Percentiles rank a stretch among this genome's conserved stretches.
phyloP scores from a whole-genome alignment of 495 filamentous ascomycete species.

The Aspergillus sclerotiicarbonarius region DNA sequence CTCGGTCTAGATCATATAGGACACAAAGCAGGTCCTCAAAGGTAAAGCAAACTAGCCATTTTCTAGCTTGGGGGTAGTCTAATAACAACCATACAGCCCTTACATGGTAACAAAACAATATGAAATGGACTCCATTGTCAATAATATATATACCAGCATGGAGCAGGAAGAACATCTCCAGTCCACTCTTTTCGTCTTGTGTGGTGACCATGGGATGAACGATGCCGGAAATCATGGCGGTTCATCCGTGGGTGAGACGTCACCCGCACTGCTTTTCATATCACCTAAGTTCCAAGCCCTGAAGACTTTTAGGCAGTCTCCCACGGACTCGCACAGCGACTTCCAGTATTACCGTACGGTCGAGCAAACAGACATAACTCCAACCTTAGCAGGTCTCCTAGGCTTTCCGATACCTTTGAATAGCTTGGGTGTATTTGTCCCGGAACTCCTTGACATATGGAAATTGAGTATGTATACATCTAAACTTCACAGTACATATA shows the following conservation, averaged over 20 bases:
- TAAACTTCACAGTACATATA: background rate
- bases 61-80: conserved; percentile 1
- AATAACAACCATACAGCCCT: conserved; percentile 48
- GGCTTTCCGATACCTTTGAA: conserved; percentile 91
- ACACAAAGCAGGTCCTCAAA: conserved; percentile 89
- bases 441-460: conserved; percentile 77
- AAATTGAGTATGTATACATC: conserved; percentile 39
- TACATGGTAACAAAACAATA: conserved; percentile 90
- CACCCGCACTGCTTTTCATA: conserved; percentile 85
- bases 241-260: conserved; percentile 88
- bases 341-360: conserved; percentile 80
- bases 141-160: conserved; percentile 72
- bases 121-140: conserved; percentile 89
- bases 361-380: conserved; percentile 90
- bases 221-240: conserved; percentile 97
- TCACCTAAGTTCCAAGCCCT: conserved; percentile 76
- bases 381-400: conserved; percentile 82
- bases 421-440: conserved; percentile 84
- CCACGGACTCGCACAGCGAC: conserved; percentile 42
- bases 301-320: conserved; percentile 37
- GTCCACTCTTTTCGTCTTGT: conserved; percentile 80
- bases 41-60: conserved; percentile 41
- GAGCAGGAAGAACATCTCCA: conserved; percentile 63
- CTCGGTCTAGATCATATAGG: conserved; percentile 97
- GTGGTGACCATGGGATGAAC: conserved; percentile 98